Base-by-base conservation (phyloP, 1,284 basidiomycete genomes). In the Melampsora medusae region DNA sequence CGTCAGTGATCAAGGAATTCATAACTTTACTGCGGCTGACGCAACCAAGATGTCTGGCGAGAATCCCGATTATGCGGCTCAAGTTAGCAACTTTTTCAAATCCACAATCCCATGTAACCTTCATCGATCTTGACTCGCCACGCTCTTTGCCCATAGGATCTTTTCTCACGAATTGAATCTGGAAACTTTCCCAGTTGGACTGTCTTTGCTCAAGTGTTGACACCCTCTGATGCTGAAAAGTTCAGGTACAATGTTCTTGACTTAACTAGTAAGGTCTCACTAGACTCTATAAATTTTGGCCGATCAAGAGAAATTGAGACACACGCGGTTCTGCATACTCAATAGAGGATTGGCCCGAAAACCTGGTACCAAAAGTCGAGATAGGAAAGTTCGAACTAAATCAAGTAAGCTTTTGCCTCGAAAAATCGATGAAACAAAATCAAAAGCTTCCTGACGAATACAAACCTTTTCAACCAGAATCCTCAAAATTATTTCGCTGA, bases 141-240 rank as follows among this genome's bases (percentile, higher is more conserved):
- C 50, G 50, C 50, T 53, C 16, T 53, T 2, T 22, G 17, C 16
- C 12, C 16, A 14, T 73, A 93, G 82, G 84, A 86, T 42, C 86
- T 97, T 66, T 94, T 91, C 84, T 87, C 92, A 77, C 85, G 88
- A 46, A 95, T 97, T 82, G 90, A 93, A 82, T 83, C 84, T 16
- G 90, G 90, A 74, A 87, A 93, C 3, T 89, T 83, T 86, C 92
- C 92, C 0, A 85, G 87, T 1, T 94, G 92, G 92, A 90, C 88
- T 7, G 89, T 91, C 78, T 90, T 88, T 81, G 86, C 92, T 65
- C 82, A 95, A 90, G 92, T 89, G 31, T 94, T 93, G 92, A 94
- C 92, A 0, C 85, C 89, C 2, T 86, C 90, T 81, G 90, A 97
- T 85, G 94, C 93, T n/a, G 91, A 93, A 85, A 53, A 53, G 22